These are phyloP conservation scores for Artemisia argyi DNA, from an alignment of 129 eudicot genomes.

Conservation along the genomic window DNA sequence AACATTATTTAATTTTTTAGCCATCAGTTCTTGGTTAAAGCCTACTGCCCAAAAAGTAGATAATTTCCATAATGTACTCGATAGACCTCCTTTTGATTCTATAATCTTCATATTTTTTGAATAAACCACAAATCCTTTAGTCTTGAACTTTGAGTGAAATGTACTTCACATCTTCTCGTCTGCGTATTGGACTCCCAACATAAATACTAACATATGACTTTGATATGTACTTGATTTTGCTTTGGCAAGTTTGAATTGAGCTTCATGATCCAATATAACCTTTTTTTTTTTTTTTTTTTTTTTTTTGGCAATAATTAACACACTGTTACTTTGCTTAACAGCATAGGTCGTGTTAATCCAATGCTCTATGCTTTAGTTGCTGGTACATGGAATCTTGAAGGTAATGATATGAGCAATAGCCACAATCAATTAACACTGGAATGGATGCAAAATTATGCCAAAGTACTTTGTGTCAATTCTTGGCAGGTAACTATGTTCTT, in stretches of 20 bases:
- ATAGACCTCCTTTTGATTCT: no score
- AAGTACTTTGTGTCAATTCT: constrained; percentile 80
- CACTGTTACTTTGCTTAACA: constrained; percentile 26
- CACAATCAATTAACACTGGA: constrained; percentile 28
- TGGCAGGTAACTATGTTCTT: constrained; percentile 78
- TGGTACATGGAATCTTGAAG: constrained; percentile 60
- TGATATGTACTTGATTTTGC: neutral
- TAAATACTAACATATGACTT: neutral
- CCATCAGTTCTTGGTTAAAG: neutral
- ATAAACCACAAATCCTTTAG: no score
- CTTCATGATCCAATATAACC: neutral
- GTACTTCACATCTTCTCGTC: no score
- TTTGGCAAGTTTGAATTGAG: neutral
- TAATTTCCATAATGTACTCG: no score
- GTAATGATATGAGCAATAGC: constrained; percentile 25
- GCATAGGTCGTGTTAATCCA: constrained; percentile 91
- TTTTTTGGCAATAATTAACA: constrained; percentile 8
- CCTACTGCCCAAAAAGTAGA: no score
- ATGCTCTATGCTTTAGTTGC: constrained; percentile 71
- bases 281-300: neutral
- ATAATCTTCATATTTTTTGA: no score
- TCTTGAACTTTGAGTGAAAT: no score
- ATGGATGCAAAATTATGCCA: constrained; percentile 78
- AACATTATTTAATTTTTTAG: neutral
- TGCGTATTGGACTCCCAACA: neutral